phyloP scores from a whole-genome alignment of 2,329 filamentous ascomycete species.

The Emergomyces orientalis region DNA sequence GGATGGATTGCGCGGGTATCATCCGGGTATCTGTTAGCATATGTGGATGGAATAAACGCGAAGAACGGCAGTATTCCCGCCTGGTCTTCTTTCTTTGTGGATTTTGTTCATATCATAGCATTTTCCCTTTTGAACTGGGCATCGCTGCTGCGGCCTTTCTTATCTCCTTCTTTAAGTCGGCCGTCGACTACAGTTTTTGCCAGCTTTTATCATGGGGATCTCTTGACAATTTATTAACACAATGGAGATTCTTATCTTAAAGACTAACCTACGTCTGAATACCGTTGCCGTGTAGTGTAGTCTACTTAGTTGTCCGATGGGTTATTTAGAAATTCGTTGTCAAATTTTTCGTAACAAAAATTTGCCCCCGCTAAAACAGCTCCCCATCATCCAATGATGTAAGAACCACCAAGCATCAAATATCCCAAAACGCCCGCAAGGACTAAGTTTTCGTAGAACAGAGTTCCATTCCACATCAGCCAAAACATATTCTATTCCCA shows the following conservation, averaged over 20 bases:
- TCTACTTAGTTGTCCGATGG: background rate
- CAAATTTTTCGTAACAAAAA: background rate
- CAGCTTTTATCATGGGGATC: background rate
- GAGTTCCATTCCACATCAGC: background rate
- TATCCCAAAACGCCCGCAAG: background rate
- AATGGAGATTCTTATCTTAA: slow-evolving; percentile 4
- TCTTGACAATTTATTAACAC: slow-evolving; percentile 1
- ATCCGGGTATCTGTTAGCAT: slow-evolving; percentile 27
- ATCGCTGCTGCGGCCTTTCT: background rate
- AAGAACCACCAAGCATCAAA: background rate
- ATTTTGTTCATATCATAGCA: slow-evolving; percentile 7
- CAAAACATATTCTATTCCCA: background rate
- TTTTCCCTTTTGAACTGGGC: slow-evolving; percentile 4
- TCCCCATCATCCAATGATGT: background rate
- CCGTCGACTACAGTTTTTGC: slow-evolving; percentile 3
- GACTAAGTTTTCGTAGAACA: background rate
- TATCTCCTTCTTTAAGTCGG: background rate
- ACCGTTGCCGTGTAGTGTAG: background rate
- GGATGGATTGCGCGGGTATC: slow-evolving; percentile 27
- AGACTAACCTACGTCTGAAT: background rate
- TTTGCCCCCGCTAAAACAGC: background rate
- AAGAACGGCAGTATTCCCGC: slow-evolving; percentile 42
- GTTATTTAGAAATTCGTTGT: background rate
- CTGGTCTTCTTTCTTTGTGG: slow-evolving; percentile 41
- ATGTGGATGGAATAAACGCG: slow-evolving; percentile 44